phyloP scores from a whole-genome alignment of 2,329 filamentous ascomycete species.

The Aplosporella prunicola region DNA sequence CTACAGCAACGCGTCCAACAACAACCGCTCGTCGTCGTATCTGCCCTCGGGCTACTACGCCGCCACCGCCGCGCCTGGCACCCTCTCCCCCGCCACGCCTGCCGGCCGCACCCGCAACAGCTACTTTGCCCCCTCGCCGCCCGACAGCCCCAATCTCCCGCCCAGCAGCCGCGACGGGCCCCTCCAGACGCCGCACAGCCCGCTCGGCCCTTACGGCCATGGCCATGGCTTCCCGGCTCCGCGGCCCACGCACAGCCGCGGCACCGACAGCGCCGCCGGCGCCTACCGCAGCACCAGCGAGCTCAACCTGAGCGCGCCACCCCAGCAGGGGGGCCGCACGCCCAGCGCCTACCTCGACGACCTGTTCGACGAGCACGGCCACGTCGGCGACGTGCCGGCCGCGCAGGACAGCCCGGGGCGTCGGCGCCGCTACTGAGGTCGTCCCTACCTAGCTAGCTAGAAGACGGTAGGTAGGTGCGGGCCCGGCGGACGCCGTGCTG shows the following conservation, averaged over 20 bases:
- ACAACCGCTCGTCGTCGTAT: conserved; percentile 65
- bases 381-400: conserved; percentile 12
- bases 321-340: conserved; percentile 57
- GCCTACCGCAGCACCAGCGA: conserved; percentile 48
- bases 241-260: conserved; percentile 2
- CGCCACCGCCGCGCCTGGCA: conserved; percentile 45
- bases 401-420: conserved; percentile 4
- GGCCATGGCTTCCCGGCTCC: conserved; percentile 1
- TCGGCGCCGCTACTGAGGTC: conserved; percentile 3
- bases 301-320: conserved; percentile 52
- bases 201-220: conserved; percentile 2
- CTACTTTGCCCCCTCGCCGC: conserved; percentile 4
- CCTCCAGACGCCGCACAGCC: conserved; percentile 2
- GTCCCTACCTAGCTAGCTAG: too few relatives aligned
- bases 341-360: conserved; percentile 89
- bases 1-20: conserved; percentile 14
- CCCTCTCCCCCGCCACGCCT: background rate
- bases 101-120: conserved; percentile 5
- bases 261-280: conserved; percentile 2
- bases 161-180: conserved; percentile 8
- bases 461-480: too few relatives aligned
- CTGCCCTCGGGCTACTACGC: conserved; percentile 89
- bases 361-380: conserved; percentile 65
- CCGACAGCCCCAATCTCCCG: conserved; percentile 6
- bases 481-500: too few relatives aligned